A percentile compares a stretch with the other conserved stretches of the same genome.
Evolutionary conservation across 306 rosid species (phyloP).

Genomic region (Astragalus glycyphyllos): DNA sequence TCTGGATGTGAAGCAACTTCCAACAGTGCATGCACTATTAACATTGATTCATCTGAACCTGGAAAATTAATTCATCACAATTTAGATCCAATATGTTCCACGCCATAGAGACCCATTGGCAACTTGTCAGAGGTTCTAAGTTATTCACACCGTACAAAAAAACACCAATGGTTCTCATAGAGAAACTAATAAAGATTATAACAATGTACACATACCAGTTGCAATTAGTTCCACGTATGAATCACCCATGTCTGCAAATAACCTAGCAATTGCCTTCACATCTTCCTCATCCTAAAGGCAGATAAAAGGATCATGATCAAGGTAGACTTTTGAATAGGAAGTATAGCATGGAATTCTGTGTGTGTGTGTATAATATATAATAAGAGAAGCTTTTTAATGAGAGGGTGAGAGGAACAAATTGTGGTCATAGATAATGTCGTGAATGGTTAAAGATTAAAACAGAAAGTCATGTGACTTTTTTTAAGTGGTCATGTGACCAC

Average conservation of each 20-base stretch:
- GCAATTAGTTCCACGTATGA: constrained; percentile 93
- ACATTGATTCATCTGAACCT: constrained; percentile 94
- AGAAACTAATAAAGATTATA: constrained; percentile 9
- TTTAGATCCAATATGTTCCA: constrained; percentile 36
- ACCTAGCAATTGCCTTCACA: constrained; percentile 97
- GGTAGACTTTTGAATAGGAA: constrained; percentile 17
- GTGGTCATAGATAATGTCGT: too few species aligned
- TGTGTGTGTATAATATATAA: neutral
- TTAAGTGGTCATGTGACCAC: too few species aligned
- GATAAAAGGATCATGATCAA: constrained; percentile 31
- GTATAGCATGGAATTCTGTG: constrained; percentile 20
- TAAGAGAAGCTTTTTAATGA: too few species aligned
- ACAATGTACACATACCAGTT: constrained; percentile 59
- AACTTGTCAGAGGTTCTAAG: constrained; percentile 35
- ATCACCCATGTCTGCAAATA: constrained; percentile 99
- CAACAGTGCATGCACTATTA: constrained; percentile 86
- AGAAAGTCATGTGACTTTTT: too few species aligned
- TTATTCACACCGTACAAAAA: constrained; percentile 39
- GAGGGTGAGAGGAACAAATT: too few species aligned
- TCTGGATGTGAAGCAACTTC: constrained; percentile 99
- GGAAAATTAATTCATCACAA: constrained; percentile 46
- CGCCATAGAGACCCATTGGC: constrained; percentile 34
- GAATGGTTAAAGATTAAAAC: too few species aligned
- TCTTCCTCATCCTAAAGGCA: constrained; percentile 93
- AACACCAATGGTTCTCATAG: constrained; percentile 37